Conservation (phyloP, 352 stramenopile genomes). For the Thalassiosira hispida region DNA sequence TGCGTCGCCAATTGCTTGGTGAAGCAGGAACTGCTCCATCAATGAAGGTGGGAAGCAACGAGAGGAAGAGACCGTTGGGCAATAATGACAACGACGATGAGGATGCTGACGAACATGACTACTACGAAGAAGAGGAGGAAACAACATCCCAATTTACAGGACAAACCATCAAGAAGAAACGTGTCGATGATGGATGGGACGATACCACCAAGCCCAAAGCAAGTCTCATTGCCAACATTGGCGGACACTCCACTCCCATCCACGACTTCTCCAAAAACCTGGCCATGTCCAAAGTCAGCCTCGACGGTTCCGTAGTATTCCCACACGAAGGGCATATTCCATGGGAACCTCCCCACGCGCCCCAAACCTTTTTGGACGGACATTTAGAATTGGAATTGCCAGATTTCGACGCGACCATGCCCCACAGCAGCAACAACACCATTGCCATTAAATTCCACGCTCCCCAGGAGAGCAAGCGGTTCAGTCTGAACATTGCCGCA, state of each 20-base stretch:
- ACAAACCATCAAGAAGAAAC: conserved; percentile 63
- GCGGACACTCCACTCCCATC: conserved; percentile 57
- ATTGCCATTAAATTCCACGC: conserved; percentile 83
- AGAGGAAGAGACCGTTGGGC: conserved; percentile 27
- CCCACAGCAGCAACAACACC: conserved; percentile 70
- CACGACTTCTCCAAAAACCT: conserved; percentile 83
- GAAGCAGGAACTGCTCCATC: conserved; percentile 35
- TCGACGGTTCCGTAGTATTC: conserved; percentile 56
- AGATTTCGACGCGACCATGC: conserved; percentile 68
- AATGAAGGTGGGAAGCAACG: background rate
- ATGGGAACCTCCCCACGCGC: conserved; percentile 59
- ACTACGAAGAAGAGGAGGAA: conserved; percentile 21
- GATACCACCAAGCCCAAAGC: conserved; percentile 19
- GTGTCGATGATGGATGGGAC: conserved; percentile 28
- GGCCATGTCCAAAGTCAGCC: conserved; percentile 39
- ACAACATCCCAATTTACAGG: conserved; percentile 3
- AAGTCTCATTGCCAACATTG: conserved; percentile 75
- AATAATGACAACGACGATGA: conserved; percentile 15
- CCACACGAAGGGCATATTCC: conserved; percentile 33
- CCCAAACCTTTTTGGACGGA: conserved; percentile 65
- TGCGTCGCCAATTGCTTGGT: conserved; percentile 57
- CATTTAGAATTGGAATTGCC: conserved; percentile 66
- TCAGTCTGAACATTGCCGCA: conserved; percentile 79
- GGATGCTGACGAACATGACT: conserved; percentile 7
- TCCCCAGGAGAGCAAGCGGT: conserved; percentile 67